Percentiles rank a stretch among this genome's conserved stretches.
Conservation (phyloP, 805 yeast genomes). For the Yarrowia yakushimensis region DNA sequence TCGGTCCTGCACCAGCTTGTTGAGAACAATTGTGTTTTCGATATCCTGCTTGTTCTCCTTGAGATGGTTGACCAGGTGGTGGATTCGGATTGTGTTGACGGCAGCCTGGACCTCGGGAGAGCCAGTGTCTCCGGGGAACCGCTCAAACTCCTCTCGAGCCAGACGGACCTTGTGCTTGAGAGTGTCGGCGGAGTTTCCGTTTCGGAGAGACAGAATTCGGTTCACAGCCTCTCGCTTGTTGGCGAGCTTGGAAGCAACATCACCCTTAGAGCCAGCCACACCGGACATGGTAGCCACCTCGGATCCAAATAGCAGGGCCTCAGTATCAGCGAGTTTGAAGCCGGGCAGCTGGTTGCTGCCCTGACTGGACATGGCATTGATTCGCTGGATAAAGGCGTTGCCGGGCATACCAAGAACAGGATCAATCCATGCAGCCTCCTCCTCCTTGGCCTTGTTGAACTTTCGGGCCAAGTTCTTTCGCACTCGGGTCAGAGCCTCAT, state of each 20-base stretch:
- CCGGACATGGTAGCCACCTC: conserved; percentile 55
- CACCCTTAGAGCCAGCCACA: conserved; percentile 30
- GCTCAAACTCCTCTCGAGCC: conserved; percentile 76
- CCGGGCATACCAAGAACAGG: conserved; percentile 77
- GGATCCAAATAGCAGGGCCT: conserved; percentile 73
- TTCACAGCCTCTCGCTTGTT: conserved; percentile 61
- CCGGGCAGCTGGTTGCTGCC: conserved; percentile 61
- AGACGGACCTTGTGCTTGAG: conserved; percentile 55
- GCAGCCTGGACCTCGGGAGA: conserved; percentile 97
- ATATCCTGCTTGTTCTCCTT: conserved; percentile 69
- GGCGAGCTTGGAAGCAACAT: conserved; percentile 42
- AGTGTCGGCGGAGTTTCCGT: conserved; percentile 58
- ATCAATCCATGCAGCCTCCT: conserved; percentile 49
- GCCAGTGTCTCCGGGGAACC: conserved; percentile 88
- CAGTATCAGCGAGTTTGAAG: conserved; percentile 60
- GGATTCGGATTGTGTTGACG: conserved; percentile 73
- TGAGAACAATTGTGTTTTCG: conserved; percentile 61
- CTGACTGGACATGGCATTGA: conserved; percentile 63
- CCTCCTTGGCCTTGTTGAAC: conserved; percentile 31
- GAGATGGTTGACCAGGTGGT: conserved; percentile 70
- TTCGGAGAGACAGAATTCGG: conserved; percentile 71
- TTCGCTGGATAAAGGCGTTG: conserved; percentile 65
- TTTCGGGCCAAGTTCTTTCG: conserved; percentile 35
- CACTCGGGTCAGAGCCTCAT: conserved; percentile 27
- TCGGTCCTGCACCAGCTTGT: conserved; percentile 85